Evolutionary conservation across 805 yeast genomes (phyloP).

Genomic region (Ogataea naganishii): DNA sequence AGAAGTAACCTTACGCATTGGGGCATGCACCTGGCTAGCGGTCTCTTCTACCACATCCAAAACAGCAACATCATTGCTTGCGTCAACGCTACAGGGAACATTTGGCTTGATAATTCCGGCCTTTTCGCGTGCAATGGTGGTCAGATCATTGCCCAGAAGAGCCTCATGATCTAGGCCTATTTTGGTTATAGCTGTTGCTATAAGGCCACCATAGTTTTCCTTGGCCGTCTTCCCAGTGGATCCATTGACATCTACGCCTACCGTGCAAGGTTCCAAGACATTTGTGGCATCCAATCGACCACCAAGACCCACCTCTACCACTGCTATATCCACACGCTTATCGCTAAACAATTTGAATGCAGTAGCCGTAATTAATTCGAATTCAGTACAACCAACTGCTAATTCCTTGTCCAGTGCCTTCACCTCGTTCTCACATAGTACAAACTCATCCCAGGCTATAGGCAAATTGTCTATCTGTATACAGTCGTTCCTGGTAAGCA

Average conservation of each 20-base stretch:
- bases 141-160: slow-evolving; percentile 59
- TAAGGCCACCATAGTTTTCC: slow-evolving; percentile 26
- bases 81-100: slow-evolving; percentile 65
- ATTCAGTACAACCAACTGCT: slow-evolving; percentile 69
- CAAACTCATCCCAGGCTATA: slow-evolving; percentile 38
- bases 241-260: too few relatives aligned
- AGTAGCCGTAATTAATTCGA: slow-evolving; percentile 77
- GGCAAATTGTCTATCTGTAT: slow-evolving; percentile 57
- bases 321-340: slow-evolving; percentile 58
- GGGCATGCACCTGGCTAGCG: slow-evolving; percentile 26
- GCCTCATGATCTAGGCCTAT: slow-evolving; percentile 82
- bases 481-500: slow-evolving; percentile 65
- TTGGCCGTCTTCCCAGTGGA: background rate
- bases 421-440: slow-evolving; percentile 34
- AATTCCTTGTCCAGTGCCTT: slow-evolving; percentile 27
- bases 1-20: slow-evolving; percentile 10
- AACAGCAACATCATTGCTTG: slow-evolving; percentile 47
- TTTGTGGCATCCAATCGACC: slow-evolving; percentile 89
- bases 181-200: slow-evolving; percentile 71
- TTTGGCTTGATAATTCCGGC: slow-evolving; percentile 73
- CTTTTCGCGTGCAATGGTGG: slow-evolving; percentile 66
- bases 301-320: slow-evolving; percentile 93
- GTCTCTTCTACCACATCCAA: slow-evolving; percentile 32
- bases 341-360: slow-evolving; percentile 70
- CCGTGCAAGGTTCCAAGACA: slow-evolving; percentile 41